Evolutionary conservation across 2,329 filamentous ascomycete genomes (phyloP).

Genomic region (Talaromyces sp.): DNA sequence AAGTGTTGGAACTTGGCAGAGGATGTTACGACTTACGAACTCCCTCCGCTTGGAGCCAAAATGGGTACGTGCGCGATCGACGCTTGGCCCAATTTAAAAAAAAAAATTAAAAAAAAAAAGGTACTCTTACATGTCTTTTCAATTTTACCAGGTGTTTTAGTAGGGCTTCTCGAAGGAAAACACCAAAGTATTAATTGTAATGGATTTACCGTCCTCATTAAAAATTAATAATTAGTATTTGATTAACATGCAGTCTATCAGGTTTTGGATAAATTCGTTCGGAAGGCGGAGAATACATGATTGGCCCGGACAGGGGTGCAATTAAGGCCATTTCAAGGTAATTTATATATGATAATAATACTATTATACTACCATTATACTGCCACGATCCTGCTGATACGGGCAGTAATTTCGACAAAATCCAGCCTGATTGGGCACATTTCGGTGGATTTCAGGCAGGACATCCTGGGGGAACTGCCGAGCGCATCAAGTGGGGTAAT

Average conservation of each 20-base stretch:
- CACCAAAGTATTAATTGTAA: not conserved
- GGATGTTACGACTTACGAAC: not conserved
- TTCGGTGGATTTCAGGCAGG: not conserved
- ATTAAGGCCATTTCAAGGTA: not conserved
- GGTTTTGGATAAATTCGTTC: not conserved
- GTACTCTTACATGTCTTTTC: too few relatives aligned
- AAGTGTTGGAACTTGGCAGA: not conserved
- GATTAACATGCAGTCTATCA: not conserved
- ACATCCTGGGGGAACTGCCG: not conserved
- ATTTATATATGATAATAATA: not conserved
- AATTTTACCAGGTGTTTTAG: not conserved
- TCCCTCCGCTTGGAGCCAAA: not conserved
- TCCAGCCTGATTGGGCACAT: not conserved
- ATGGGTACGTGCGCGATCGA: not conserved
- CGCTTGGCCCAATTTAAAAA: not conserved
- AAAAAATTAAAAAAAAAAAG: too few relatives aligned
- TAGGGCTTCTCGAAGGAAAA: not conserved
- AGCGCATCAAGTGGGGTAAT: not conserved
- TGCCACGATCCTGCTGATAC: not conserved
- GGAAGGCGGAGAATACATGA: not conserved
- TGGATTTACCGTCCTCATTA: not conserved
- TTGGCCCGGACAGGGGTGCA: not conserved
- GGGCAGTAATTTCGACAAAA: not conserved
- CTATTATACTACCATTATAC: not conserved
- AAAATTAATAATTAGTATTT: not conserved